Percentiles rank a stretch among this genome's conserved stretches.
Conservation (phyloP, 2,329 filamentous ascomycete species). For the Fusarium beomiforme region DNA sequence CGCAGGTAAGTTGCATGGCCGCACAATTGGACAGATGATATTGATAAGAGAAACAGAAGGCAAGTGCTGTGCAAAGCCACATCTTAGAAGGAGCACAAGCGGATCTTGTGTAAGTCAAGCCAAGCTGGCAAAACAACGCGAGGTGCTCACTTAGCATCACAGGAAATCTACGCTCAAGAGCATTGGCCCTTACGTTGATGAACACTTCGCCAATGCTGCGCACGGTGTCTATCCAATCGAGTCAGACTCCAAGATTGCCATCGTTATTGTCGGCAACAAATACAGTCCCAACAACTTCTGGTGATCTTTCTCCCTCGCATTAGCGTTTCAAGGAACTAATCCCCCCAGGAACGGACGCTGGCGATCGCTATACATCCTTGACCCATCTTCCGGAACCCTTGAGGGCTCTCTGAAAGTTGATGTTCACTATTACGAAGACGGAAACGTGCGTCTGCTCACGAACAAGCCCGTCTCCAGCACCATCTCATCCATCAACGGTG, state of each 20-base stretch:
- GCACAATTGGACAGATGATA: neutral
- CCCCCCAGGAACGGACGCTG: constrained; percentile 87
- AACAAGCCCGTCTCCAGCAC: constrained; percentile 76
- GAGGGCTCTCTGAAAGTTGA: constrained; percentile 89
- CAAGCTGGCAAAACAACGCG: neutral
- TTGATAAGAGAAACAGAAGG: constrained; percentile 67
- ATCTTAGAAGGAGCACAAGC: constrained; percentile 78
- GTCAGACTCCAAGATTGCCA: constrained; percentile 78
- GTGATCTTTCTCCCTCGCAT: constrained; percentile 56
- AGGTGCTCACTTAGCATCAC: constrained; percentile 36
- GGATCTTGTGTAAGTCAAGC: constrained; percentile 76
- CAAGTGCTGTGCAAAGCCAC: constrained; percentile 83
- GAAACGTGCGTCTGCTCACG: constrained; percentile 94
- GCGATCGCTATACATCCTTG: constrained; percentile 86
- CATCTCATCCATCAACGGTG: constrained; percentile 69
- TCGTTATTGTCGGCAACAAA: constrained; percentile 92
- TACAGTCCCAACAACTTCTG: constrained; percentile 99
- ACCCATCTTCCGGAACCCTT: constrained; percentile 73
- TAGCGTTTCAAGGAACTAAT: constrained; percentile 25
- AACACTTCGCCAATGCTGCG: constrained; percentile 87
- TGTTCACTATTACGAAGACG: constrained; percentile 99
- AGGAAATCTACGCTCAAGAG: constrained; percentile 87
- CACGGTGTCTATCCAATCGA: constrained; percentile 86
- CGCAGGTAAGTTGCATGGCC: constrained; percentile 64
- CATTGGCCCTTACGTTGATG: constrained; percentile 78